phyloP scores from a whole-genome alignment of 2,329 filamentous ascomycete genomes.

The Lecanicillium sp. region DNA sequence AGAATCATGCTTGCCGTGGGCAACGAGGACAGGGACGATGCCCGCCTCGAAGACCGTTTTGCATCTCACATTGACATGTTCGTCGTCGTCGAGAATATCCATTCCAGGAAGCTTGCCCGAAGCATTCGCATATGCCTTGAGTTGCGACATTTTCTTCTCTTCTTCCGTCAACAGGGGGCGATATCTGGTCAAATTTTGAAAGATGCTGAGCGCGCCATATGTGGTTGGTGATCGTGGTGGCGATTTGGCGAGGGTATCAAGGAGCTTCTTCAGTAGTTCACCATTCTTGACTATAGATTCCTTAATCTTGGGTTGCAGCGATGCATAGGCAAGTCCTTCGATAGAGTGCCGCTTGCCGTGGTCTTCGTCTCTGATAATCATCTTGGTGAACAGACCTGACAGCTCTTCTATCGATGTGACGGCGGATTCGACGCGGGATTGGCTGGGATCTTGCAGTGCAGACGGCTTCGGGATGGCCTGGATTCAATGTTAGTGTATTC shows the following conservation, averaged over 20 bases:
- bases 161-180: constrained; percentile 75
- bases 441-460: constrained; percentile 31
- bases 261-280: constrained; percentile 62
- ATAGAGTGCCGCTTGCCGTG: constrained; percentile 63
- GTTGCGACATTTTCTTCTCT: constrained; percentile 82
- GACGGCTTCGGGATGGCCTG: constrained; percentile 48
- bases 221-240: constrained; percentile 63
- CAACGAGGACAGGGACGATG: constrained; percentile 69
- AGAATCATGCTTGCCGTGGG: constrained; percentile 67
- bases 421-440: constrained; percentile 44
- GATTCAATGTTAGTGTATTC: constrained; percentile 38
- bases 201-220: constrained; percentile 80
- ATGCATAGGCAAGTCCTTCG: constrained; percentile 88
- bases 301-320: constrained; percentile 78
- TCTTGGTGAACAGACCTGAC: constrained; percentile 56
- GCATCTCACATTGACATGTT: constrained; percentile 70
- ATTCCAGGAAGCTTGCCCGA: constrained; percentile 57
- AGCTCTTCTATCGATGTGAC: constrained; percentile 61
- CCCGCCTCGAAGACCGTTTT: constrained; percentile 72
- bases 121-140: constrained; percentile 91
- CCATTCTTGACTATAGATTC: constrained; percentile 68
- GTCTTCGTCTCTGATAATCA: constrained; percentile 56
- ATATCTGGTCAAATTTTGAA: constrained; percentile 80
- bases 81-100: constrained; percentile 68
- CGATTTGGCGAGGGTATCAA: constrained; percentile 55